Evolutionary conservation across 352 stramenopile species (phyloP).

Genomic region (Globisporangium paddicum): DNA sequence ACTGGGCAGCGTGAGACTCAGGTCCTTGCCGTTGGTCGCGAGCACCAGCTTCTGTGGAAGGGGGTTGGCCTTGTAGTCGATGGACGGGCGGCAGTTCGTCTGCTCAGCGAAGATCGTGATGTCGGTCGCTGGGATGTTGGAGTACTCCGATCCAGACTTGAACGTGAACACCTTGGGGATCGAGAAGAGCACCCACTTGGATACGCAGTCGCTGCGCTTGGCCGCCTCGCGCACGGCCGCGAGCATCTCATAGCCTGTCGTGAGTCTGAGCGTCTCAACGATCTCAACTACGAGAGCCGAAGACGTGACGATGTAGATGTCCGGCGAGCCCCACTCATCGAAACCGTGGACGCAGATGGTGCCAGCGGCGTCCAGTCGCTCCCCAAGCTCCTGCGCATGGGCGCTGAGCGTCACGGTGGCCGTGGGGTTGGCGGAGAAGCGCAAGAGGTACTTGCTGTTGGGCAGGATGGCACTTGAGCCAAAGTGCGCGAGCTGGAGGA

Average conservation of each 20-base stretch:
- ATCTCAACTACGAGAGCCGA: not conserved
- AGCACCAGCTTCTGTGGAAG: not conserved
- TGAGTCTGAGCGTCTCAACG: not conserved
- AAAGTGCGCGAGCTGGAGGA: not conserved
- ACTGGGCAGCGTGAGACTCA: not conserved
- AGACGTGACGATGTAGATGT: not conserved
- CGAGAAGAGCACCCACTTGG: no score
- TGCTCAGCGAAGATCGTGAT: no score
- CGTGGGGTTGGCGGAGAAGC: not conserved
- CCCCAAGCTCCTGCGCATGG: not conserved
- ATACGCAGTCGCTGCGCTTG: not conserved
- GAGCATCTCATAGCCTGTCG: not conserved
- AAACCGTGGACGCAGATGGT: not conserved
- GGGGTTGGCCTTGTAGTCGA: no score
- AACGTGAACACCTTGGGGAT: no score
- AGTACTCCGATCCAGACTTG: no score
- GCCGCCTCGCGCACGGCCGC: not conserved
- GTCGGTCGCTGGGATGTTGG: no score
- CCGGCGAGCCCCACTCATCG: not conserved
- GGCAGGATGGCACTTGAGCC: not conserved
- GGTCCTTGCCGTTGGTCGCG: not conserved
- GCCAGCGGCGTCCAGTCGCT: not conserved
- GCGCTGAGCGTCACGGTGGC: not conserved
- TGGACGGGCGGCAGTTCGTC: no score
- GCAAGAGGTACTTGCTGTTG: not conserved